A percentile compares a stretch with the other conserved stretches of the same genome.
Conservation (phyloP, 495 filamentous ascomycete genomes). For the Parmelia sp. region DNA sequence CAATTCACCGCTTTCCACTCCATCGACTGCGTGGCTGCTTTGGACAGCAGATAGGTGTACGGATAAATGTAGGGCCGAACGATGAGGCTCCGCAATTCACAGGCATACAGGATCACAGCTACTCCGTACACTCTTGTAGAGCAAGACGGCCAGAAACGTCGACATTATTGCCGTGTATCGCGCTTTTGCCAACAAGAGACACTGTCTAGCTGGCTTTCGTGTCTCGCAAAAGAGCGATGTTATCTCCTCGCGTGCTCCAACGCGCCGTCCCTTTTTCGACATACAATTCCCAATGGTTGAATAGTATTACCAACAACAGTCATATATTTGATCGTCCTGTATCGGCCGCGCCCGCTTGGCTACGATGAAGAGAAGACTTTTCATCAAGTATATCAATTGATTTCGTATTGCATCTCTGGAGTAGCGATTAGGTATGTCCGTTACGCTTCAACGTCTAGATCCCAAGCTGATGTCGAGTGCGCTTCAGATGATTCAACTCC, state of each 20-base stretch:
- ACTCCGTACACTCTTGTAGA: too few species aligned
- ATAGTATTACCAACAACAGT: not conserved
- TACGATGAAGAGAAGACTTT: not conserved
- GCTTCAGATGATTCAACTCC: too few species aligned
- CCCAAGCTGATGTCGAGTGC: not conserved
- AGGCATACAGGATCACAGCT: too few species aligned
- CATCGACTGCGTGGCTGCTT: too few species aligned
- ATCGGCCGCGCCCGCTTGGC: not conserved
- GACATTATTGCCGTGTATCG: too few species aligned
- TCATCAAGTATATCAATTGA: not conserved
- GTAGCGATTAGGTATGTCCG: not conserved
- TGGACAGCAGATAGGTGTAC: too few species aligned
- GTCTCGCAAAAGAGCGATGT: not conserved
- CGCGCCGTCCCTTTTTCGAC: not conserved
- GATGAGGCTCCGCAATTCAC: too few species aligned
- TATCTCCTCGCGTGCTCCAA: not conserved
- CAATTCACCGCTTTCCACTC: not conserved
- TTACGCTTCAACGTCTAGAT: not conserved
- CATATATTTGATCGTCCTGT: not conserved
- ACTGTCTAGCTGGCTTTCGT: not conserved
- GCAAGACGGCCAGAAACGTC: too few species aligned
- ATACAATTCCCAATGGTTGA: not conserved
- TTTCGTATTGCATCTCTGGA: not conserved
- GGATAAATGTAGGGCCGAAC: too few species aligned
- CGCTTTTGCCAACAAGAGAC: too few species aligned